Percentiles rank a stretch among this genome's conserved stretches.
Conservation (phyloP, 73 alveolate species). For the Paramecium sonneborni region DNA sequence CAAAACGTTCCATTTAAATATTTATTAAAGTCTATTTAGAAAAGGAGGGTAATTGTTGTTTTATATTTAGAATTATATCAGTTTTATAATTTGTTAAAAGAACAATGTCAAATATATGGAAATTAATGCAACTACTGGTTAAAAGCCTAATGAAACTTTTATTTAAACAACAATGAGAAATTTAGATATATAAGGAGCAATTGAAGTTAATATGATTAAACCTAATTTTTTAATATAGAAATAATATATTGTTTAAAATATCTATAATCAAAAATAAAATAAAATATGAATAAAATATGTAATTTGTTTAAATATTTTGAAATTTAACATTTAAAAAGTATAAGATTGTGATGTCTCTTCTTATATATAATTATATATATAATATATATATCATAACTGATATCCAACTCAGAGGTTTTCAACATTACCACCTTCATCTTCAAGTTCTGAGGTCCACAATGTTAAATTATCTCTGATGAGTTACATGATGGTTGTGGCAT, state of each 20-base stretch:
- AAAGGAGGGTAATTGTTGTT: too few relatives aligned
- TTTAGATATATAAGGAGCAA: too few relatives aligned
- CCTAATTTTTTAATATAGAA: too few relatives aligned
- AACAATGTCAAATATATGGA: too few relatives aligned
- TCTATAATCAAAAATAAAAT: background rate
- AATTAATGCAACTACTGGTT: too few relatives aligned
- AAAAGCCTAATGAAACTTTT: too few relatives aligned
- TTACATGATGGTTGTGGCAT: slow-evolving; percentile 87
- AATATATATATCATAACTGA: slow-evolving; percentile 33
- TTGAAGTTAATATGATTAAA: too few relatives aligned
- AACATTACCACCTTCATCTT: slow-evolving; percentile 72
- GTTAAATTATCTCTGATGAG: slow-evolving; percentile 87
- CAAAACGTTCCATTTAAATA: slow-evolving; percentile 70
- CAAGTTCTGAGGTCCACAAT: slow-evolving; percentile 82
- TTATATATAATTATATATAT: slow-evolving; percentile 21
- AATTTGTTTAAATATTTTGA: background rate
- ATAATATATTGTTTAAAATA: background rate
- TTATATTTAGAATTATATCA: too few relatives aligned
- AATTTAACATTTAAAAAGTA: background rate
- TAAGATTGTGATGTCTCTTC: background rate
- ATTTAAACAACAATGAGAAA: too few relatives aligned
- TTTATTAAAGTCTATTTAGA: too few relatives aligned
- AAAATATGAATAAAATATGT: too few relatives aligned
- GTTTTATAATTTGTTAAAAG: too few relatives aligned
- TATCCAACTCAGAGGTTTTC: slow-evolving; percentile 66